Conservation (phyloP, 345 rosid genomes). For the Populus ilicifolia region DNA sequence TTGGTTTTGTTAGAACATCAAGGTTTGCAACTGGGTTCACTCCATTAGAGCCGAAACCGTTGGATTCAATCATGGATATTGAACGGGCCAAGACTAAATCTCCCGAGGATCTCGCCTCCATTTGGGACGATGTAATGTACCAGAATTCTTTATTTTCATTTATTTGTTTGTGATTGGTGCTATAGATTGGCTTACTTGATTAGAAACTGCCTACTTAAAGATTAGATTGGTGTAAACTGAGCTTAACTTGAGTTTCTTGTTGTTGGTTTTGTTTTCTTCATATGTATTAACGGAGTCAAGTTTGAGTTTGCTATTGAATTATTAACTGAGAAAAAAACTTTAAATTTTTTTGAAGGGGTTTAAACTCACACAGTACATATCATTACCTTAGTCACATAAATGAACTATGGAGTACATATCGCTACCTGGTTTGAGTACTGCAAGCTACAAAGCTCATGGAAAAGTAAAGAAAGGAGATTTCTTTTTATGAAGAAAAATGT, state of each 20-base stretch:
- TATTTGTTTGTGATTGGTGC: not conserved
- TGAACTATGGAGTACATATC: not conserved
- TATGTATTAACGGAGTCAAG: not conserved
- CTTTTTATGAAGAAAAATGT: not conserved
- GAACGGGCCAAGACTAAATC: conserved; percentile 60
- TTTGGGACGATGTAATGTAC: conserved; percentile 74
- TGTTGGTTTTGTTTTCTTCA: not conserved
- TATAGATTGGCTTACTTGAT: not conserved
- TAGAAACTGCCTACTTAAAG: too few species aligned
- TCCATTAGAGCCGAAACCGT: conserved; percentile 75
- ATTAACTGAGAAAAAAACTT: not conserved
- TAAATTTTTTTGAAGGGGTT: too few species aligned
- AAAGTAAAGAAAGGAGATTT: too few species aligned
- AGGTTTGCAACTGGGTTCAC: conserved; percentile 77
- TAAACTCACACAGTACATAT: not conserved
- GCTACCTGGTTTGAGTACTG: not conserved
- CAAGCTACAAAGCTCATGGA: not conserved
- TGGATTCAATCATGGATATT: conserved; percentile 83
- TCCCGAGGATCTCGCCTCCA: conserved; percentile 70
- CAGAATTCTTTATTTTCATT: not conserved
- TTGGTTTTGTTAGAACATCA: conserved; percentile 67
- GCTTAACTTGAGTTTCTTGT: too few species aligned
- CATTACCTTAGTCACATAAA: not conserved
- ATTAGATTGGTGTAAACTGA: too few species aligned
- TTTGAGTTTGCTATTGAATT: not conserved